phyloP scores from a whole-genome alignment of 192 early-diverging fungal genomes.

The Tieghemiomyces parasiticus region DNA sequence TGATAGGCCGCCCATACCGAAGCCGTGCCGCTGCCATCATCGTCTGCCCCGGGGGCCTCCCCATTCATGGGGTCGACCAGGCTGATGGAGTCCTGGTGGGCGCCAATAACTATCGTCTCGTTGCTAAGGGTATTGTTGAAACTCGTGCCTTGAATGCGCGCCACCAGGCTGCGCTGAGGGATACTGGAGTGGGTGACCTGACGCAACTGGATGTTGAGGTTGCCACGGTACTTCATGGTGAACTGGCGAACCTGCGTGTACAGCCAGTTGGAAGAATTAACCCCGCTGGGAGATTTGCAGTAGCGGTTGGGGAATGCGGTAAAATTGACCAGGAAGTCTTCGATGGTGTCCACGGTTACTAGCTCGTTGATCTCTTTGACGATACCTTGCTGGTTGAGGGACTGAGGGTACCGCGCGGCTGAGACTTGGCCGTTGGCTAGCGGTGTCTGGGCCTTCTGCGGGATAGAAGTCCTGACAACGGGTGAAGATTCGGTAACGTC shows the following conservation, averaged over 20 bases:
- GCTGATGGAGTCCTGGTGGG: conserved; percentile 80
- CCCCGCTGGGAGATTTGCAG: conserved; percentile 40
- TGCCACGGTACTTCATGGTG: neutral
- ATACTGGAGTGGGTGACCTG: neutral
- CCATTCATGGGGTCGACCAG: conserved; percentile 50
- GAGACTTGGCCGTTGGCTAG: too few species aligned
- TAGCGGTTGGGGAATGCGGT: conserved; percentile 61
- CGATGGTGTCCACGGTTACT: conserved; percentile 39
- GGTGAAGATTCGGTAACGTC: conserved; percentile 45
- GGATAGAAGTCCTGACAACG: too few species aligned
- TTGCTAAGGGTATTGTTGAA: conserved; percentile 18
- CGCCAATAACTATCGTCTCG: conserved; percentile 60
- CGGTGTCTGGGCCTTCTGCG: neutral
- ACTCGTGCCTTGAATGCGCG: neutral
- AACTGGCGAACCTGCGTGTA: conserved; percentile 22
- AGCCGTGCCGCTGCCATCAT: conserved; percentile 74
- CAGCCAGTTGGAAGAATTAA: conserved; percentile 38
- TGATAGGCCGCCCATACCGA: conserved; percentile 73
- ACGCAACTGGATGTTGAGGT: neutral
- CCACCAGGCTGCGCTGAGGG: neutral
- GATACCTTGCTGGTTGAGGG: neutral
- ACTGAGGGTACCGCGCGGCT: too few species aligned
- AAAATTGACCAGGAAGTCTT: conserved; percentile 42
- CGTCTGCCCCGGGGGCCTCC: conserved; percentile 56
- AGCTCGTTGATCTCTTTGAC: neutral